phyloP scores from a whole-genome alignment of 208 protist genomes.

The Wallacemonas sp. region DNA sequence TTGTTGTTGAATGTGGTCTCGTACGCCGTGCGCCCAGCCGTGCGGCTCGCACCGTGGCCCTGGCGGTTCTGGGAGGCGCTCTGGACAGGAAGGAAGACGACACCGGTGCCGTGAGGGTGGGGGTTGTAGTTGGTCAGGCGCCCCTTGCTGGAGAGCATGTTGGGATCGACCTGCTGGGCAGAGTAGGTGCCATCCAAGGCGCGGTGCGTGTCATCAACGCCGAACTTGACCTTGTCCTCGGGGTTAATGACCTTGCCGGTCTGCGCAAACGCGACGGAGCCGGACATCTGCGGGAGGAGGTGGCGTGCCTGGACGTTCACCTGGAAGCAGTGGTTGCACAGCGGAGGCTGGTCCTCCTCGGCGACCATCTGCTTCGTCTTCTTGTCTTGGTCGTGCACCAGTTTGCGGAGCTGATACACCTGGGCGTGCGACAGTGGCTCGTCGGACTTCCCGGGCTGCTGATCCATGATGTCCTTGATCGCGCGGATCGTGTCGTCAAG shows the following conservation, averaged over 20 bases:
- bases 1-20: slow-evolving; percentile 66
- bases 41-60: slow-evolving; percentile 6
- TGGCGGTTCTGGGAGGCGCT: slow-evolving; percentile 15
- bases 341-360: slow-evolving; percentile 58
- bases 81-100: slow-evolving; percentile 64
- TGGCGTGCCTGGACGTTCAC: slow-evolving; percentile 74
- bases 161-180: slow-evolving; percentile 22
- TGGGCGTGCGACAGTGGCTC: slow-evolving; percentile 47
- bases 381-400: slow-evolving; percentile 72
- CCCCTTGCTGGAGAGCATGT: slow-evolving; percentile 28
- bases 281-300: slow-evolving; percentile 33
- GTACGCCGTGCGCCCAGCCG: slow-evolving; percentile 9
- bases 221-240: slow-evolving; percentile 52
- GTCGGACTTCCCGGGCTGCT: slow-evolving; percentile 14
- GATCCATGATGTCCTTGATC: slow-evolving; percentile 61
- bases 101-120: slow-evolving; percentile 75
- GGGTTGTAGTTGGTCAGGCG: slow-evolving; percentile 55
- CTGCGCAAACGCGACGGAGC: slow-evolving; percentile 47
- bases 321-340: slow-evolving; percentile 73
- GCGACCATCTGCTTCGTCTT: slow-evolving; percentile 57
- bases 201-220: slow-evolving; percentile 28
- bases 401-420: slow-evolving; percentile 51
- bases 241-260: slow-evolving; percentile 65
- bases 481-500: slow-evolving; percentile 39
- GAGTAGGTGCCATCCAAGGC: slow-evolving; percentile 46